Conservation (phyloP, 345 rosid species). For the Schrenkiella parvula region DNA sequence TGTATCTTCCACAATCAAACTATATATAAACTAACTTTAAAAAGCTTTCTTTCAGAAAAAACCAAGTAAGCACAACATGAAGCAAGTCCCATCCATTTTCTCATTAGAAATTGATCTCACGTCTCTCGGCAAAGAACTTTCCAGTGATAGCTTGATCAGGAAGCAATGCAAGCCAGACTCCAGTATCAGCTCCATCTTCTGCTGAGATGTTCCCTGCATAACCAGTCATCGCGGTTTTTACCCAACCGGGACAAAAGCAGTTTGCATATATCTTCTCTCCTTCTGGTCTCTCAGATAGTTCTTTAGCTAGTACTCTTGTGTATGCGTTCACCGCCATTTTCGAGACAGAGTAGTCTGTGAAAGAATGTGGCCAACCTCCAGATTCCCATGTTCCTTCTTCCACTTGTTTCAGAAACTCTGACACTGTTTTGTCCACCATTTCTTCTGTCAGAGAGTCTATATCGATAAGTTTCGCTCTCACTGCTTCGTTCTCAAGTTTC, state of each 20-base stretch:
- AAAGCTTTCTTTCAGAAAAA: neutral
- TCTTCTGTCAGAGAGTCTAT: constrained; percentile 66
- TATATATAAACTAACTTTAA: constrained; percentile 1
- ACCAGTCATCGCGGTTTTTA: constrained; percentile 92
- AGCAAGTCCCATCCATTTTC: neutral
- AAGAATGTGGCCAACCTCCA: constrained; percentile 86
- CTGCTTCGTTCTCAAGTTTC: constrained; percentile 57
- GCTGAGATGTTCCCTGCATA: constrained; percentile 87
- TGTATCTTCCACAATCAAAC: neutral
- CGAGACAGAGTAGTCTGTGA: constrained; percentile 81
- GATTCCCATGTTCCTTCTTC: constrained; percentile 71
- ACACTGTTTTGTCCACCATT: constrained; percentile 48
- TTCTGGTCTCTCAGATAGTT: constrained; percentile 56
- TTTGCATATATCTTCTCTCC: constrained; percentile 75
- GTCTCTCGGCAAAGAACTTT: constrained; percentile 90
- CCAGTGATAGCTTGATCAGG: constrained; percentile 74
- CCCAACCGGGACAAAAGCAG: constrained; percentile 98
- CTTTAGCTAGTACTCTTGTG: constrained; percentile 66
- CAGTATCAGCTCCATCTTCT: constrained; percentile 88
- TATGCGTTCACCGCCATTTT: constrained; percentile 84
- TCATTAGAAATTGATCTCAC: constrained; percentile 58
- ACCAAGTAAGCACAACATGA: neutral
- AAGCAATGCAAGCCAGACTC: constrained; percentile 88
- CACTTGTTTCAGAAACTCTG: constrained; percentile 69
- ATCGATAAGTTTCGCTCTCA: constrained; percentile 55